Percentiles rank a stretch among this genome's conserved stretches.
phyloP scores from a whole-genome alignment of 257 asterid species.

The Vinca minor region DNA sequence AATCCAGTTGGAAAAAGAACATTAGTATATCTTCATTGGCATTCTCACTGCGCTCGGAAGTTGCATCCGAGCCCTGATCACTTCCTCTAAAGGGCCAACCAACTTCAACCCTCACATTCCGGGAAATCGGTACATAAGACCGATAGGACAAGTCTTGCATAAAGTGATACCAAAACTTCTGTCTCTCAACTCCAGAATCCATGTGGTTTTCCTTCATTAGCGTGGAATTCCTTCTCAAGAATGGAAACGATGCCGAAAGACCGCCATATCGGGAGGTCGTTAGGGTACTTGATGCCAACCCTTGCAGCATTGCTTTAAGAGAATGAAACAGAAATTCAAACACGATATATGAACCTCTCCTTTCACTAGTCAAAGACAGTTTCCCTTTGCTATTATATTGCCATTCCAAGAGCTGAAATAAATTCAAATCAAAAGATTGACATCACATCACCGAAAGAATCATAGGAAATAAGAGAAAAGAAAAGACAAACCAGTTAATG shows the following conservation, averaged over 20 bases:
- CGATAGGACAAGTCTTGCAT: conserved; percentile 32
- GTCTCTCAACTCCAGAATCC: conserved; percentile 36
- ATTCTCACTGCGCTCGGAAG: conserved; percentile 75
- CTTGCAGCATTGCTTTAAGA: conserved; percentile 35
- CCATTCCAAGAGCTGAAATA: conserved; percentile 27
- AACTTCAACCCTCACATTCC: conserved; percentile 55
- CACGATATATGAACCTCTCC: not conserved
- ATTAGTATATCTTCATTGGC: conserved; percentile 84
- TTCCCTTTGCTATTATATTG: conserved; percentile 62
- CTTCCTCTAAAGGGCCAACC: conserved; percentile 79
- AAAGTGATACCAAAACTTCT: conserved; percentile 26
- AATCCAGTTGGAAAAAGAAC: conserved; percentile 93
- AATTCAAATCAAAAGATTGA: not conserved
- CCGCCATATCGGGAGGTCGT: conserved; percentile 46
- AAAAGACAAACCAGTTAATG: not conserved
- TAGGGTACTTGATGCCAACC: conserved; percentile 39
- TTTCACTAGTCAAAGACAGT: not conserved
- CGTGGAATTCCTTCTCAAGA: conserved; percentile 34
- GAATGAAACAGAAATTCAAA: not conserved
- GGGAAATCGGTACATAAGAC: conserved; percentile 23
- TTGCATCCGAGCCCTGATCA: conserved; percentile 56
- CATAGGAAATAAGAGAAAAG: not conserved
- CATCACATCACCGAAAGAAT: not conserved
- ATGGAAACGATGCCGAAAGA: conserved; percentile 33
- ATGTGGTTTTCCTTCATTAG: conserved; percentile 28